A percentile compares a stretch with the other conserved stretches of the same genome.
Evolutionary conservation across 148 eudicot genomes (phyloP).

Genomic region (Vaccinium darrowii): DNA sequence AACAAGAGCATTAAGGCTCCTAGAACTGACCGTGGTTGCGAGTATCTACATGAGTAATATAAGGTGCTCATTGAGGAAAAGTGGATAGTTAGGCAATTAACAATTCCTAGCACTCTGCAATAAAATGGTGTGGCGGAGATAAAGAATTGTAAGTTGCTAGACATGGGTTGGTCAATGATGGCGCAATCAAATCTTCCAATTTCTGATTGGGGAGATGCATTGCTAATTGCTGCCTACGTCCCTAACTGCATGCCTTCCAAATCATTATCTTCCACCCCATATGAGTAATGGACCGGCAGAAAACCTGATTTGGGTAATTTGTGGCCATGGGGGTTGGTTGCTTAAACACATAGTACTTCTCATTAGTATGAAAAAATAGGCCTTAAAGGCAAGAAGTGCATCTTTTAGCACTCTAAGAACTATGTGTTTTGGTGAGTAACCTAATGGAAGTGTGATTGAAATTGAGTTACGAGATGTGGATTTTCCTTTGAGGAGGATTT

Average conservation of each 20-base stretch:
- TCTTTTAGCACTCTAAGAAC: neutral
- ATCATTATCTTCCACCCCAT: neutral
- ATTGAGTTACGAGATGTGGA: too few relatives aligned
- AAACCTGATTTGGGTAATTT: neutral
- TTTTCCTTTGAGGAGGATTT: too few relatives aligned
- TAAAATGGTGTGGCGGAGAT: neutral
- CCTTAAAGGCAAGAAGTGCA: neutral
- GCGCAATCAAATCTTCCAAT: neutral
- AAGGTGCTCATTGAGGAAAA: too few relatives aligned
- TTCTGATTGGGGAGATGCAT: neutral
- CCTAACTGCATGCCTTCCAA: neutral
- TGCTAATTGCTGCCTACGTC: neutral
- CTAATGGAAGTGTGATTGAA: too few relatives aligned
- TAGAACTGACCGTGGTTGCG: too few relatives aligned
- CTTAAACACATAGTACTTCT: neutral
- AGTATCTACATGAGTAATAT: too few relatives aligned
- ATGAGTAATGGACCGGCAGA: too few relatives aligned
- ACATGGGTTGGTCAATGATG: neutral
- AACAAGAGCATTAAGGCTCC: too few relatives aligned
- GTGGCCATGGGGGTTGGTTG: neutral
- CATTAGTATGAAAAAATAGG: too few relatives aligned
- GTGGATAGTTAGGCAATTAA: too few relatives aligned
- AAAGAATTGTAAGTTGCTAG: neutral
- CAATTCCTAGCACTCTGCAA: neutral
- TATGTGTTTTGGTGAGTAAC: neutral